Conservation (phyloP, 305 asterid genomes). For the Solanum hybrid region DNA sequence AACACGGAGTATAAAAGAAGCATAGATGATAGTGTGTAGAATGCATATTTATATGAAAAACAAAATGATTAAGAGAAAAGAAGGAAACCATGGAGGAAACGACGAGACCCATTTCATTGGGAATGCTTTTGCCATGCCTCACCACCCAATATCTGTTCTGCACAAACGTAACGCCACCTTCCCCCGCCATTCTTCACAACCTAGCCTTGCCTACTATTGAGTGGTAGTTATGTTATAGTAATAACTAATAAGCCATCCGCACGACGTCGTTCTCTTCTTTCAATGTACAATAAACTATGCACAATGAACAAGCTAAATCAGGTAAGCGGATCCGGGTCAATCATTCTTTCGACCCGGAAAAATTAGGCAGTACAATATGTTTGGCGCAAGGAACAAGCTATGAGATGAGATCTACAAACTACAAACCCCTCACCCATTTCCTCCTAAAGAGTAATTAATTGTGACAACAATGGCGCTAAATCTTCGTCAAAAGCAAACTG, state of each 20-base stretch:
- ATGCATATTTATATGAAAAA: background rate
- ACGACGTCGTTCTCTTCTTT: background rate
- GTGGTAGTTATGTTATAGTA: no score
- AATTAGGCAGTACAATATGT: background rate
- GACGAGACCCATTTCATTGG: slow-evolving; percentile 62
- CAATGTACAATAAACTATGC: background rate
- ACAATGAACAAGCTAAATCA: background rate
- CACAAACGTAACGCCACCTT: slow-evolving; percentile 4
- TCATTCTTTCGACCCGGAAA: background rate
- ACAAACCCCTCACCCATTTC: background rate
- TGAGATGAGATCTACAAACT: background rate
- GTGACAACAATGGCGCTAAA: slow-evolving; percentile 50
- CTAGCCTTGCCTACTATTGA: background rate
- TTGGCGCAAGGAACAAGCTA: background rate
- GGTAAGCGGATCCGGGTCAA: background rate
- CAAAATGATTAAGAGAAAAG: background rate
- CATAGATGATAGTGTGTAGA: background rate
- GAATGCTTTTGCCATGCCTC: slow-evolving; percentile 92
- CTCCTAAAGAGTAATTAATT: background rate
- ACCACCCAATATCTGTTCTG: slow-evolving; percentile 66
- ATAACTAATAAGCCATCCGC: no score
- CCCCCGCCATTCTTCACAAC: slow-evolving; percentile 5
- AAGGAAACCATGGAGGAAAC: slow-evolving; percentile 65
- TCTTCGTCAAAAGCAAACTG: slow-evolving; percentile 86
- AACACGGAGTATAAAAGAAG: background rate